Percentiles rank a stretch among this genome's conserved stretches.
phyloP scores from a whole-genome alignment of 805 yeast species.

The Candida montana region DNA sequence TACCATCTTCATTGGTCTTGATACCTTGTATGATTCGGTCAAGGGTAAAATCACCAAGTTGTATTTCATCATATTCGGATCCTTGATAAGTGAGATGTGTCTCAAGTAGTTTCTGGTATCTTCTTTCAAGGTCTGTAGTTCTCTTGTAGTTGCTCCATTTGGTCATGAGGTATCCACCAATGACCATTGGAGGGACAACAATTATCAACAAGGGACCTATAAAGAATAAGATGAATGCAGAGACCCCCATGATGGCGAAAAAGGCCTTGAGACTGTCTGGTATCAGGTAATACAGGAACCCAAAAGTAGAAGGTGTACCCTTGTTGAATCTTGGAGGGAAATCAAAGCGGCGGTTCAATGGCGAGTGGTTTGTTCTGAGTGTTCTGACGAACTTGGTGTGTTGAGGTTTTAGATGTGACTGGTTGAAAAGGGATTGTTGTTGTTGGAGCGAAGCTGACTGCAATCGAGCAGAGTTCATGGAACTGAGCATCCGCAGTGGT shows the following conservation, averaged over 20 bases:
- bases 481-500: not conserved
- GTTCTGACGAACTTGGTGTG: not conserved
- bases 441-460: not conserved
- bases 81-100: constrained; percentile 17
- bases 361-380: not conserved
- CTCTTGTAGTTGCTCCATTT: constrained; percentile 10
- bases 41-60: constrained; percentile 11
- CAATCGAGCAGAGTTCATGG: not conserved
- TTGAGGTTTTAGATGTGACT: too few relatives aligned
- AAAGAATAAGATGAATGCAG: constrained; percentile 13
- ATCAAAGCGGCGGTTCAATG: not conserved
- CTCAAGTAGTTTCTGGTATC: constrained; percentile 13
- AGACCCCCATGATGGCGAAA: constrained; percentile 7
- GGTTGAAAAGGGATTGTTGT: not conserved
- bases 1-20: constrained; percentile 14
- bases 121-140: constrained; percentile 9
- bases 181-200: constrained; percentile 20
- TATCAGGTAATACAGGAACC: constrained; percentile 7
- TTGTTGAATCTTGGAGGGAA: constrained; percentile 14
- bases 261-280: constrained; percentile 13
- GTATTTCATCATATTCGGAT: constrained; percentile 11
- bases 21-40: constrained; percentile 17
- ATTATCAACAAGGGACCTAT: constrained; percentile 21
- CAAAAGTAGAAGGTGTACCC: constrained; percentile 12
- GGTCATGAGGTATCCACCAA: constrained; percentile 16